phyloP scores from a whole-genome alignment of 257 asterid species.

The Nicotiana undulata region DNA sequence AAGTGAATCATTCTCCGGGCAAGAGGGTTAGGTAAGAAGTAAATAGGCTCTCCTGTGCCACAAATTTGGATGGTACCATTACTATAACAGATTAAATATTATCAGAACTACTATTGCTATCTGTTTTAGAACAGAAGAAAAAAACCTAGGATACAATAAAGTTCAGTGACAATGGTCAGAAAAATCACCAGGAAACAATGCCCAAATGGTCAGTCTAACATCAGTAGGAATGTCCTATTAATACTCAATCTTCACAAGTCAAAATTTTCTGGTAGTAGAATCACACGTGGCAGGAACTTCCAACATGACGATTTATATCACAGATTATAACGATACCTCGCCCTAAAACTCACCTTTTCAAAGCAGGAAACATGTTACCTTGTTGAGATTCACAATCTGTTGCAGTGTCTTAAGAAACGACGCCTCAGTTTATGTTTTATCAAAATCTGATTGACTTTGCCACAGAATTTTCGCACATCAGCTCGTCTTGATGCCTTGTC shows the following conservation, averaged over 20 bases:
- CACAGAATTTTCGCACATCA: slow-evolving; percentile 74
- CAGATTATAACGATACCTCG: not conserved
- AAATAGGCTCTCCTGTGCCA: too few relatives aligned
- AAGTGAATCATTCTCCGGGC: not conserved
- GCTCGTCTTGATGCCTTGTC: slow-evolving; percentile 77
- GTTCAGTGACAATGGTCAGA: not conserved
- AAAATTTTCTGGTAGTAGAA: not conserved
- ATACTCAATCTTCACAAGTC: not conserved
- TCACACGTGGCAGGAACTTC: not conserved
- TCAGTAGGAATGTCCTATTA: not conserved
- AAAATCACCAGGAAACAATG: not conserved
- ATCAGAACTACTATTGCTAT: not conserved
- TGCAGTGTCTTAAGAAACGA: slow-evolving; percentile 52
- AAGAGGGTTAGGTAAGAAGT: not conserved
- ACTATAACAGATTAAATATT: not conserved
- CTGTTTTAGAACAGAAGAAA: not conserved
- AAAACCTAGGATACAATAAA: too few relatives aligned
- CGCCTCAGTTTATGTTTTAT: slow-evolving; percentile 22
- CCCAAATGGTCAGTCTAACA: not conserved
- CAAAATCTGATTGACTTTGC: slow-evolving; percentile 59
- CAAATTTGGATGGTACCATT: not conserved
- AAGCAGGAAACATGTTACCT: slow-evolving; percentile 46
- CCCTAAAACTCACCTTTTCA: slow-evolving; percentile 26
- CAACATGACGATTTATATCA: not conserved
- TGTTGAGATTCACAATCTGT: slow-evolving; percentile 58